Evolutionary conservation across 805 yeast species (phyloP).

Genomic region (Saccharomycopsis sp.): DNA sequence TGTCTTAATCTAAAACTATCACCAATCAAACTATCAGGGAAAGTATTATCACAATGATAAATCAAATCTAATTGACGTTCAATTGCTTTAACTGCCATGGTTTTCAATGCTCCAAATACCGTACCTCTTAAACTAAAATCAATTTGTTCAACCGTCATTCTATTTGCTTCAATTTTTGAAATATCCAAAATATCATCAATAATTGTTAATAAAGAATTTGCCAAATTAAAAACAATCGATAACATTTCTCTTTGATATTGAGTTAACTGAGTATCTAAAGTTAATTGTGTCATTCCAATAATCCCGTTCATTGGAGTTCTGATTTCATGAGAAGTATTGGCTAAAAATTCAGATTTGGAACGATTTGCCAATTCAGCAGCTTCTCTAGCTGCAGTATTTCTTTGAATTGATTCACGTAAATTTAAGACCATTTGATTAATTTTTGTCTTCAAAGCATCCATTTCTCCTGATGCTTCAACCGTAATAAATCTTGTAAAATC

Average conservation of each 20-base stretch:
- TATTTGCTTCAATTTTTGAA: conserved; percentile 85
- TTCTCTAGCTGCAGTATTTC: conserved; percentile 88
- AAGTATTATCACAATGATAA: conserved; percentile 75
- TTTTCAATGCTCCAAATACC: conserved; percentile 81
- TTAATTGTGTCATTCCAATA: conserved; percentile 84
- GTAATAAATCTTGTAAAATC: conserved; percentile 85
- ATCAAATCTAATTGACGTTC: conserved; percentile 74
- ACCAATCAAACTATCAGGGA: conserved; percentile 80
- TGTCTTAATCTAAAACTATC: conserved; percentile 84
- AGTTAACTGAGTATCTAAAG: conserved; percentile 79
- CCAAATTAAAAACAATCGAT: conserved; percentile 79
- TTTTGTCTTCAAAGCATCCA: conserved; percentile 49
- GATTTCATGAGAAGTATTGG: conserved; percentile 81
- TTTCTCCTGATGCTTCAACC: conserved; percentile 87
- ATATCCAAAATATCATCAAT: conserved; percentile 88
- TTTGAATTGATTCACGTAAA: conserved; percentile 78
- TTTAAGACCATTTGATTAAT: conserved; percentile 77
- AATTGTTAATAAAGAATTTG: conserved; percentile 74
- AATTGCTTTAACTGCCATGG: conserved; percentile 81
- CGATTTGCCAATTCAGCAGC: conserved; percentile 88
- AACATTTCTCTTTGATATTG: conserved; percentile 90
- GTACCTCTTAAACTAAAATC: conserved; percentile 82
- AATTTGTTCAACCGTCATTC: conserved; percentile 87
- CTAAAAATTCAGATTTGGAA: conserved; percentile 83
- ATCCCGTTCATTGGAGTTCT: conserved; percentile 92